Evolutionary conservation across 1,284 basidiomycete species (phyloP).

Genomic region (Exobasidium rhododendri): DNA sequence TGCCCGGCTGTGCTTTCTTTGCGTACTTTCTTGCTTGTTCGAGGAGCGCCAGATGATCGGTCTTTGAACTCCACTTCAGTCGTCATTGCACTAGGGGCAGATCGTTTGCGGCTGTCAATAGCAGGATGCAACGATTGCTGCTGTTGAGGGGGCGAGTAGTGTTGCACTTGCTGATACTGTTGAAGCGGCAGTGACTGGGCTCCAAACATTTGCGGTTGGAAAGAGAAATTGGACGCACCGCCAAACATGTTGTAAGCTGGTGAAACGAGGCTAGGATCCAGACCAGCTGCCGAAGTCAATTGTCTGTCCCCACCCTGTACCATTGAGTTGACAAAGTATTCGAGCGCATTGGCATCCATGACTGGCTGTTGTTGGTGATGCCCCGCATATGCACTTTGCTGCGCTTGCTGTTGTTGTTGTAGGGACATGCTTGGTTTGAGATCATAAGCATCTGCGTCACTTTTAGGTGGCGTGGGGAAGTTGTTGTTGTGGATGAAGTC

Average conservation of each 20-base stretch:
- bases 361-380: background rate
- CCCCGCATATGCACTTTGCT: background rate
- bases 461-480: conserved; percentile 31
- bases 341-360: background rate
- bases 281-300: background rate
- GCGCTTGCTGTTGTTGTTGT: background rate
- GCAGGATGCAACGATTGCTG: conserved; percentile 1
- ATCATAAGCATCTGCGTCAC: conserved; percentile 18
- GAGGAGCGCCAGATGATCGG: too few species aligned
- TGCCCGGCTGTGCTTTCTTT: background rate
- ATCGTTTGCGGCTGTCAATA: conserved; percentile 6
- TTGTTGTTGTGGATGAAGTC: conserved; percentile 31
- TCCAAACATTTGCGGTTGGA: background rate
- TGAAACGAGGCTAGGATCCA: conserved; percentile 26
- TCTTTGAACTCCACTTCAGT: background rate
- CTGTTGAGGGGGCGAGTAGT: conserved; percentile 6
- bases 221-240: background rate
- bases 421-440: background rate
- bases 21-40: background rate
- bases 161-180: conserved; percentile 18
- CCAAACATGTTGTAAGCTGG: conserved; percentile 3
- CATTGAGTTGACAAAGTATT: conserved; percentile 1
- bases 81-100: background rate
- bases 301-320: background rate
- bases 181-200: conserved; percentile 4